Percentiles rank a stretch among this genome's conserved stretches.
phyloP scores from a whole-genome alignment of 306 rosid species.

The Quercus parvula region DNA sequence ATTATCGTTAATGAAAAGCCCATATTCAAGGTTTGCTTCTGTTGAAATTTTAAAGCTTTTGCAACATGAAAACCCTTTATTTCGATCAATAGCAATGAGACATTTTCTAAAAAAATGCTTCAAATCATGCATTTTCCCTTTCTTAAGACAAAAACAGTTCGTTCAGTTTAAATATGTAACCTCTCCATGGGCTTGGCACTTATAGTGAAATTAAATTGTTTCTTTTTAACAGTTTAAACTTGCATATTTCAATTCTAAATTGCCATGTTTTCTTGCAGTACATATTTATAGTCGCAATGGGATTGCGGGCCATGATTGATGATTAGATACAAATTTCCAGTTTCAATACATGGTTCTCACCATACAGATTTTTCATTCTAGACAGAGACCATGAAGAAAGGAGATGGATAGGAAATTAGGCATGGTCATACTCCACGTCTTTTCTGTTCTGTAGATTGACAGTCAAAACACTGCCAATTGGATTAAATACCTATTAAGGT shows the following conservation, averaged over 20 bases:
- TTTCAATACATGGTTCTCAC: not conserved
- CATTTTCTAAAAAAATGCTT: not conserved
- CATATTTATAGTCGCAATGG: slow-evolving; percentile 37
- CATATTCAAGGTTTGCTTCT: not conserved
- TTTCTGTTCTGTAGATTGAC: not conserved
- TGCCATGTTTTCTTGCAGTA: slow-evolving; percentile 38
- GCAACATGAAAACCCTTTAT: not conserved
- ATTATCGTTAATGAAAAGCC: slow-evolving; percentile 57
- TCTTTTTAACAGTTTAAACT: not conserved
- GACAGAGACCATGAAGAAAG: not conserved
- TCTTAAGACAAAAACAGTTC: not conserved
- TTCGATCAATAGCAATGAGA: not conserved
- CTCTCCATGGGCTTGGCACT: not conserved
- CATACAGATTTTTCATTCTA: not conserved
- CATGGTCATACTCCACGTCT: not conserved
- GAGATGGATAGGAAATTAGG: not conserved
- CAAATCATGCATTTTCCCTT: not conserved
- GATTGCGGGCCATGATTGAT: slow-evolving; percentile 36
- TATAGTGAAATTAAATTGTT: not conserved
- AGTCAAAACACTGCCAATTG: not conserved
- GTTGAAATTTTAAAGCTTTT: not conserved
- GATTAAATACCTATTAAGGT: not conserved
- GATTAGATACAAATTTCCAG: slow-evolving; percentile 22
- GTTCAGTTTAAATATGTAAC: not conserved
- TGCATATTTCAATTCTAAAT: not conserved